phyloP scores from a whole-genome alignment of 139 green algal species.

The Picochlorum sp. region DNA sequence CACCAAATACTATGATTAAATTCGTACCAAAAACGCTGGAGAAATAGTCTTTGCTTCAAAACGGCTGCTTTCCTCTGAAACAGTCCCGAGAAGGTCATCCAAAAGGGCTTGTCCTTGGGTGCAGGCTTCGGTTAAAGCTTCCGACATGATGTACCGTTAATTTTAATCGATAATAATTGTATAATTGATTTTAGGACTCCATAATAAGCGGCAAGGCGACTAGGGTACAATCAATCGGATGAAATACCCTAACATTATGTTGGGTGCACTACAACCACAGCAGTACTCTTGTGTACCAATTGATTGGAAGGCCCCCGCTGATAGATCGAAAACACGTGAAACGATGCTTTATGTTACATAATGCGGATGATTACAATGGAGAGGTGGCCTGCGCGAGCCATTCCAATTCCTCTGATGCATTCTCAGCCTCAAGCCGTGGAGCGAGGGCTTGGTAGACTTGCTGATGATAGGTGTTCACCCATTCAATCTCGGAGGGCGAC shows the following conservation, averaged over 20 bases:
- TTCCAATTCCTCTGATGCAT: slow-evolving; percentile 9
- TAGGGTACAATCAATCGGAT: too few relatives aligned
- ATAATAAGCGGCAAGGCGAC: too few relatives aligned
- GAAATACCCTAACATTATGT: neutral
- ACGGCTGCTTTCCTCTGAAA: neutral
- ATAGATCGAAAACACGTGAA: too few relatives aligned
- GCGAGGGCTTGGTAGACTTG: slow-evolving; percentile 31
- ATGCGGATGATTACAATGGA: neutral
- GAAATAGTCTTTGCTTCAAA: slow-evolving; percentile 10
- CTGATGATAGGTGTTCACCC: slow-evolving; percentile 43
- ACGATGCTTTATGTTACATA: too few relatives aligned
- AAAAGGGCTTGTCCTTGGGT: neutral
- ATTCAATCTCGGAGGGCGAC: slow-evolving; percentile 45
- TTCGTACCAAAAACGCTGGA: slow-evolving; percentile 8
- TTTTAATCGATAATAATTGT: too few relatives aligned
- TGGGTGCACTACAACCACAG: too few relatives aligned
- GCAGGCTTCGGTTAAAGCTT: slow-evolving; percentile 5
- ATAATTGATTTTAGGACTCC: too few relatives aligned
- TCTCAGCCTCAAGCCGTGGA: slow-evolving; percentile 21
- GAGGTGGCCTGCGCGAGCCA: slow-evolving; percentile 31
- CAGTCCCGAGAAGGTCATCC: slow-evolving; percentile 5
- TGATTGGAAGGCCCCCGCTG: too few relatives aligned
- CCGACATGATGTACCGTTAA: neutral
- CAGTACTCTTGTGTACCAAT: too few relatives aligned
- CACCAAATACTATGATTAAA: neutral